phyloP scores from a whole-genome alignment of 2,329 filamentous ascomycete genomes.

The Ramularia endophylla region DNA sequence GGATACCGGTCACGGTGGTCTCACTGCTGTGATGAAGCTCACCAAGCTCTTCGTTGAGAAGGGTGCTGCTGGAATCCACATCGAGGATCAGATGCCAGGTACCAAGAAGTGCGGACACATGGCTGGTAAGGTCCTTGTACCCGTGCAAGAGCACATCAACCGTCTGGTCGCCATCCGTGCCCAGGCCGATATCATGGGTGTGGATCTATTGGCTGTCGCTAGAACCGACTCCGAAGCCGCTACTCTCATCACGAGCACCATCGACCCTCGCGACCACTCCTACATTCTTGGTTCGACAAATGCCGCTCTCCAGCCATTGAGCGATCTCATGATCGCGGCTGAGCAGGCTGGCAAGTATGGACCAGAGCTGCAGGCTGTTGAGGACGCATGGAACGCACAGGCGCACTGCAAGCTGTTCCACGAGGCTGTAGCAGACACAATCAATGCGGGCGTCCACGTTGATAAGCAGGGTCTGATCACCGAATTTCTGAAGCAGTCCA shows the following conservation, averaged over 20 bases:
- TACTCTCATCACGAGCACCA: slow-evolving; percentile 92
- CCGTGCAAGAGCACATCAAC: slow-evolving; percentile 97
- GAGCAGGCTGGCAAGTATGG: slow-evolving; percentile 78
- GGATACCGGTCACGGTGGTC: slow-evolving; percentile 91
- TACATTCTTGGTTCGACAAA: slow-evolving; percentile 93
- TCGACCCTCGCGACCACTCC: slow-evolving; percentile 89
- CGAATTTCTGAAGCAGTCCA: slow-evolving; percentile 60
- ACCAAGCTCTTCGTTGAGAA: slow-evolving; percentile 97
- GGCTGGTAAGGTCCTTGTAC: slow-evolving; percentile 96
- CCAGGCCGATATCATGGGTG: slow-evolving; percentile 97
- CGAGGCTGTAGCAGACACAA: slow-evolving; percentile 78
- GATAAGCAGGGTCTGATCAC: slow-evolving; percentile 64
- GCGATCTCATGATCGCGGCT: slow-evolving; percentile 84
- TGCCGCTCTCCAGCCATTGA: slow-evolving; percentile 72
- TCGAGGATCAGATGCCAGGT: slow-evolving; percentile 95
- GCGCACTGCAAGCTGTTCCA: slow-evolving; percentile 83
- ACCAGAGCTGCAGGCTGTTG: slow-evolving; percentile 76
- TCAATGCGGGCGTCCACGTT: slow-evolving; percentile 60
- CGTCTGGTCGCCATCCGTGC: slow-evolving; percentile 92
- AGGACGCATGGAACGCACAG: slow-evolving; percentile 77
- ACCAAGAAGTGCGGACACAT: slow-evolving; percentile 99
- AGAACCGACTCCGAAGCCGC: slow-evolving; percentile 97
- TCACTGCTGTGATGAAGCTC: slow-evolving; percentile 99
- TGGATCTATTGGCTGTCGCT: slow-evolving; percentile 81
- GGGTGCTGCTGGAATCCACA: slow-evolving; percentile 95